Evolutionary conservation across 2,329 filamentous ascomycete genomes (phyloP).

Genomic region (Talaromyces verruculosus): DNA sequence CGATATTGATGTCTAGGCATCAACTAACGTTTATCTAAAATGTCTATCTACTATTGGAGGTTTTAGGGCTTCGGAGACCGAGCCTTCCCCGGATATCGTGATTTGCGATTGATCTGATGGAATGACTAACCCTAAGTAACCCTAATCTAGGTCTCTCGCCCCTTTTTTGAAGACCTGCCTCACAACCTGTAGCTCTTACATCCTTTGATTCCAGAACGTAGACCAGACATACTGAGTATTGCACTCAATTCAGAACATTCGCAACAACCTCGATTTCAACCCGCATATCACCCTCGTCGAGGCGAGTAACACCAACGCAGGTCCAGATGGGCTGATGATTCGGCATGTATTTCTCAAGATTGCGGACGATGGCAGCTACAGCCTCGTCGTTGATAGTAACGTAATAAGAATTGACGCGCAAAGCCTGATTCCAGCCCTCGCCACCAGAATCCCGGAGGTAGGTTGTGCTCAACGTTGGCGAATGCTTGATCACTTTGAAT

Average conservation of each 20-base stretch:
- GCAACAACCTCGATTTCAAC: constrained; percentile 61
- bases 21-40: not conserved
- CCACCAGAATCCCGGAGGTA: constrained; percentile 55
- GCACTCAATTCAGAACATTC: constrained; percentile 33
- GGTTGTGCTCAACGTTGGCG: constrained; percentile 54
- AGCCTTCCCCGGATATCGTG: not conserved
- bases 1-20: not conserved
- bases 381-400: not conserved
- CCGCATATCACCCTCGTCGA: constrained; percentile 52
- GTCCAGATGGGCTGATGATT: constrained; percentile 50
- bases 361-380: constrained; percentile 47
- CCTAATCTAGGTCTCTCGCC: not conserved
- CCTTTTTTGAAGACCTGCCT: not conserved
- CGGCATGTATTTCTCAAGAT: constrained; percentile 54
- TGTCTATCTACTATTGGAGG: not conserved
- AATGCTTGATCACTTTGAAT: constrained; percentile 56
- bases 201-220: not conserved
- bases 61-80: not conserved
- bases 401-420: not conserved
- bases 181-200: not conserved
- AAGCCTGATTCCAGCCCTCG: constrained; percentile 24
- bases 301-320: too few relatives aligned
- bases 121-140: not conserved
- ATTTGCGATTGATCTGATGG: not conserved
- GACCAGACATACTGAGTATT: not conserved